phyloP scores from a whole-genome alignment of 148 eudicot genomes.

The Heliamphora exappendiculata region DNA sequence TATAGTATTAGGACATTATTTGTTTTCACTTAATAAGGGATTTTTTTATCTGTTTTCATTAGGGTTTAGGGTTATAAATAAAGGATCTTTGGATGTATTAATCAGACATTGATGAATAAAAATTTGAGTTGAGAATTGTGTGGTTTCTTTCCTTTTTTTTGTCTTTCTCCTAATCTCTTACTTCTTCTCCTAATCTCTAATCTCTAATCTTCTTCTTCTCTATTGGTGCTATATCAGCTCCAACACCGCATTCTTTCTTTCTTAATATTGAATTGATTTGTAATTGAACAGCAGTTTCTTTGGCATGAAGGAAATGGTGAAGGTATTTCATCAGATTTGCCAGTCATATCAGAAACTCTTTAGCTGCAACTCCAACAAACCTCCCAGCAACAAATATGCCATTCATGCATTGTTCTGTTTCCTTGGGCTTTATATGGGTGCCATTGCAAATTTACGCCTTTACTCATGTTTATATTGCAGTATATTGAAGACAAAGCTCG shows the following conservation, averaged over 20 bases:
- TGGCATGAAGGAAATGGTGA: not conserved
- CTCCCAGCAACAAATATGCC: not conserved
- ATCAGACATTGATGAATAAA: no score
- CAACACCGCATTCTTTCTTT: not conserved
- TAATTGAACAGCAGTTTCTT: not conserved
- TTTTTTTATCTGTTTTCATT: no score
- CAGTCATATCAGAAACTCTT: not conserved
- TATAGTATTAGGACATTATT: no score
- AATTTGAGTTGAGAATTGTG: no score
- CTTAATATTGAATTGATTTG: not conserved
- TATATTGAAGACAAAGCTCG: conserved; percentile 58
- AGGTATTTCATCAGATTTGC: not conserved
- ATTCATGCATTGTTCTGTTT: not conserved
- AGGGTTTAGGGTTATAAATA: no score
- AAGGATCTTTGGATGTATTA: no score
- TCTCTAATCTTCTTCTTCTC: no score
- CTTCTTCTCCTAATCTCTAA: no score
- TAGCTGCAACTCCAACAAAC: not conserved
- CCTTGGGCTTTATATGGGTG: conserved; percentile 4
- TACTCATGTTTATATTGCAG: conserved; percentile 36
- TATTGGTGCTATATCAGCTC: no score
- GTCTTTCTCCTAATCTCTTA: no score
- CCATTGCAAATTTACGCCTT: not conserved
- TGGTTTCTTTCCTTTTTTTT: no score
- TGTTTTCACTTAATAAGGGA: no score